These are phyloP conservation scores for Rhizodiscina lignyota DNA, from an alignment of 495 filamentous ascomycete genomes.

Conservation along the genomic window DNA sequence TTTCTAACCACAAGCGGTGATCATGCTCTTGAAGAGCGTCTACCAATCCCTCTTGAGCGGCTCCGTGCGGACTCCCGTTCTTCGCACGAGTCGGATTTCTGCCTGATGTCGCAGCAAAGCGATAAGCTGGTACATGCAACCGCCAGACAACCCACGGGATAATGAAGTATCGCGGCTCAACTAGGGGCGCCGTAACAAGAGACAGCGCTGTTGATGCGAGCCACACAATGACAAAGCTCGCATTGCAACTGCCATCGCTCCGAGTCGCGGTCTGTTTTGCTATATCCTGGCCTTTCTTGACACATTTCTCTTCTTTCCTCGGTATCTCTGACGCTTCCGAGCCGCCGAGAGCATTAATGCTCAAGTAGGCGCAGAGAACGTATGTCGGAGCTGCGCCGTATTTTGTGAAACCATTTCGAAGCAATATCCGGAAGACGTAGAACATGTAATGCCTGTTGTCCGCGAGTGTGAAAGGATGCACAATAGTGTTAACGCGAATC, in stretches of 20 bases:
- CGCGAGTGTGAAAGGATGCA: conserved; percentile 91
- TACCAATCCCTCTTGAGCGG: neutral
- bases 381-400: conserved; percentile 53
- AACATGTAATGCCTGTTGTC: conserved; percentile 97
- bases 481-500: conserved; percentile 71
- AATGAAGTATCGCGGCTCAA: conserved; percentile 91
- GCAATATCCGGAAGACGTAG: conserved; percentile 78
- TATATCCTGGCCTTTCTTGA: conserved; percentile 5
- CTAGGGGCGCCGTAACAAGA: conserved; percentile 72
- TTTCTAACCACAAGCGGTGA: conserved; percentile 50
- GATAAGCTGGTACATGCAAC: conserved; percentile 44
- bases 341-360: conserved; percentile 37
- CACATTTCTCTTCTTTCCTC: neutral
- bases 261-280: conserved; percentile 16
- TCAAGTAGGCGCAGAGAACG: conserved; percentile 41
- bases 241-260: conserved; percentile 19
- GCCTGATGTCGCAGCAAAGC: conserved; percentile 4
- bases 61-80: neutral
- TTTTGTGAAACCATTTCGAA: conserved; percentile 39
- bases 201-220: conserved; percentile 56
- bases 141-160: conserved; percentile 92
- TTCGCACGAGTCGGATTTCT: too few species aligned
- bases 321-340: conserved; percentile 3
- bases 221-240: conserved; percentile 50
- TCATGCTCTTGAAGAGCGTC: conserved; percentile 12